Conservation (phyloP, 2,329 filamentous ascomycete species). For the Fusarium sp. region DNA sequence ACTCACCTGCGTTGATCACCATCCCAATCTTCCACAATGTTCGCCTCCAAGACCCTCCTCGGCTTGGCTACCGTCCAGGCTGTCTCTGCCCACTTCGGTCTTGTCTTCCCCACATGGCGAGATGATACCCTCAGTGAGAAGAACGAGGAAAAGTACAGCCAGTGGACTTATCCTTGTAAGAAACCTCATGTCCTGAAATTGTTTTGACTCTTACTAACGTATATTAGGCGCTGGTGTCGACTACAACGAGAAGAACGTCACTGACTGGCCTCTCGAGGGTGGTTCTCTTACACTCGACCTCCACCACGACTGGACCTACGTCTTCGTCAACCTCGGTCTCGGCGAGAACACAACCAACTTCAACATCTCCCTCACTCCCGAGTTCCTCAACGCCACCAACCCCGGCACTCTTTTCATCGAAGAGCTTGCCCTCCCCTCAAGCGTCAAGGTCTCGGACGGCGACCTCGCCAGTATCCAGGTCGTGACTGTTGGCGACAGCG, state of each 20-base stretch:
- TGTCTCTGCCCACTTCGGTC: conserved; percentile 60
- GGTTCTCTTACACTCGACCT: conserved; percentile 61
- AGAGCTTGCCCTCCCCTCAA: conserved; percentile 62
- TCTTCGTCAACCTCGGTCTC: conserved; percentile 65
- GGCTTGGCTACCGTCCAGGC: conserved; percentile 52
- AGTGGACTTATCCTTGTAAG: conserved; percentile 65
- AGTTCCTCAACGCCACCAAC: conserved; percentile 68
- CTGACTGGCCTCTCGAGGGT: conserved; percentile 65
- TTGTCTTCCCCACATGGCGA: conserved; percentile 62
- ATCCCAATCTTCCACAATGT: conserved; percentile 30
- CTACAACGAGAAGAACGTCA: conserved; percentile 57
- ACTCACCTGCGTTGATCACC: background rate
- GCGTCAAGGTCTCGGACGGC: conserved; percentile 66
- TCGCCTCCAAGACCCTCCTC: conserved; percentile 50
- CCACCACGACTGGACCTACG: conserved; percentile 63
- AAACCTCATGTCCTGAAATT: background rate
- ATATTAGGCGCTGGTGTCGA: conserved; percentile 60
- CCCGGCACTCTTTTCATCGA: conserved; percentile 75
- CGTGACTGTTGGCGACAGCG: conserved; percentile 68
- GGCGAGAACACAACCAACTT: conserved; percentile 68
- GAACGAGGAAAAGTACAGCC: conserved; percentile 56
- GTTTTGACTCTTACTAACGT: conserved; percentile 3
- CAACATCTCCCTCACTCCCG: conserved; percentile 73
- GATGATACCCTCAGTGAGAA: conserved; percentile 57
- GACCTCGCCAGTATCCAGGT: conserved; percentile 75